Evolutionary conservation across 495 filamentous ascomycete genomes (phyloP).

Genomic region (Hypoxylon lenormandii): DNA sequence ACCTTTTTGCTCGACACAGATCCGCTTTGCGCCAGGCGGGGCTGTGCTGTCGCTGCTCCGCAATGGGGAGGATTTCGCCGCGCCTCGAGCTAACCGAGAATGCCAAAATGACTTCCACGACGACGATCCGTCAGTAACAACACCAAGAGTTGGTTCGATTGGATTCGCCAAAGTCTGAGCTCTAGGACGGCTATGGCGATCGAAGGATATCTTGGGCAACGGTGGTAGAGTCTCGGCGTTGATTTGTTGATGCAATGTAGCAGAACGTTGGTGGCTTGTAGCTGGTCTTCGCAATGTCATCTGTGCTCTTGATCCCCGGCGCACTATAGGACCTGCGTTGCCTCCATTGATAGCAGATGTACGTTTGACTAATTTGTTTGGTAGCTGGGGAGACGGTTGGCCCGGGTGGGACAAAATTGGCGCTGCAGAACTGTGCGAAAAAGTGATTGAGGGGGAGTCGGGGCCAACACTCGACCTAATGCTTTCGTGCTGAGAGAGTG

Average conservation of each 20-base stretch:
- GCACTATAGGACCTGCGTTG: constrained; percentile 53
- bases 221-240: constrained; percentile 42
- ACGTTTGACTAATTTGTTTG: constrained; percentile 93
- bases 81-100: constrained; percentile 35
- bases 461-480: constrained; percentile 73
- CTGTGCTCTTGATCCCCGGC: constrained; percentile 64
- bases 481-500: constrained; percentile 79
- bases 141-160: constrained; percentile 20
- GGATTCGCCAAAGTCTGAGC: constrained; percentile 40
- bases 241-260: constrained; percentile 70
- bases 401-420: constrained; percentile 66
- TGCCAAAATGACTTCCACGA: constrained; percentile 65
- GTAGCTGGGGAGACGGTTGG: constrained; percentile 63
- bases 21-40: constrained; percentile 31
- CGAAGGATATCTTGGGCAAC: constrained; percentile 51
- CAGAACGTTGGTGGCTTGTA: constrained; percentile 87
- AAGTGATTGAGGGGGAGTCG: constrained; percentile 74
- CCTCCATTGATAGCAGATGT: constrained; percentile 69
- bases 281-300: constrained; percentile 78
- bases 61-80: constrained; percentile 30
- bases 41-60: constrained; percentile 27
- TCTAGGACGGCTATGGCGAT: constrained; percentile 48
- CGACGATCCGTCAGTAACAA: constrained; percentile 33
- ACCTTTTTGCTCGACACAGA: constrained; percentile 41
- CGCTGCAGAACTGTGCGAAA: constrained; percentile 76